A percentile compares a stretch with the other conserved stretches of the same genome.
Conservation (phyloP, 495 filamentous ascomycete species). For the Neurospora sp. region DNA sequence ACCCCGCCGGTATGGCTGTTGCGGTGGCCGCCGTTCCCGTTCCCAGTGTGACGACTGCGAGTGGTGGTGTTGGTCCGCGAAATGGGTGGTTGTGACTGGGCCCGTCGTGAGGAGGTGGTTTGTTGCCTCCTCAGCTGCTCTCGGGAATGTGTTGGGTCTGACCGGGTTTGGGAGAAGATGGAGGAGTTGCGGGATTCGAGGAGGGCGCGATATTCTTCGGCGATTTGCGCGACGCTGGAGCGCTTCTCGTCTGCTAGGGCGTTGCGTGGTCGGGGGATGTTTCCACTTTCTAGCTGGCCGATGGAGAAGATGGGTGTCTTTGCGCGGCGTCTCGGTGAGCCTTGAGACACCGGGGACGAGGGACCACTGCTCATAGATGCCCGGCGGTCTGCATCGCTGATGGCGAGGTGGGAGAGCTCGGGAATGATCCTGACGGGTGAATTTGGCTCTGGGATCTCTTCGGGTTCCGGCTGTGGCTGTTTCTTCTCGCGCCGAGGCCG, state of each 20-base stretch:
- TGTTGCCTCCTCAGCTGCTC: neutral
- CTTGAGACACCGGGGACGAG: constrained; percentile 1
- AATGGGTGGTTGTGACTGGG: neutral
- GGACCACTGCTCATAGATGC: constrained; percentile 9
- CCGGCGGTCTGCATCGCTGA: constrained; percentile 13
- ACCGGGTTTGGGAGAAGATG: constrained; percentile 9
- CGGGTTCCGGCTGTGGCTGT: constrained; percentile 8
- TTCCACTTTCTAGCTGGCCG: constrained; percentile 25
- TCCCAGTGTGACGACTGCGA: neutral
- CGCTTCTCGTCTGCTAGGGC: constrained; percentile 14
- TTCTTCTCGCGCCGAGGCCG: neutral
- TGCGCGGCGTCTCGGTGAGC: constrained; percentile 22
- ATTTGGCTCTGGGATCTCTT: constrained; percentile 3
- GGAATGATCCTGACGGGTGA: constrained; percentile 25
- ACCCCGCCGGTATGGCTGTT: neutral
- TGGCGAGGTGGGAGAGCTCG: constrained; percentile 29
- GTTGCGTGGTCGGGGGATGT: constrained; percentile 14
- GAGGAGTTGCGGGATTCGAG: constrained; percentile 24
- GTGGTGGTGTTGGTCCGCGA: neutral
- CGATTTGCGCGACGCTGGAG: constrained; percentile 33
- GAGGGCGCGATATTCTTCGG: constrained; percentile 35
- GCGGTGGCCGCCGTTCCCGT: neutral
- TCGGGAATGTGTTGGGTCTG: constrained; percentile 9
- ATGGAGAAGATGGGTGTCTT: constrained; percentile 36
- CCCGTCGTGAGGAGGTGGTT: neutral